Evolutionary conservation across 2,329 filamentous ascomycete genomes (phyloP).

Genomic region (Colletotrichum scovillei): DNA sequence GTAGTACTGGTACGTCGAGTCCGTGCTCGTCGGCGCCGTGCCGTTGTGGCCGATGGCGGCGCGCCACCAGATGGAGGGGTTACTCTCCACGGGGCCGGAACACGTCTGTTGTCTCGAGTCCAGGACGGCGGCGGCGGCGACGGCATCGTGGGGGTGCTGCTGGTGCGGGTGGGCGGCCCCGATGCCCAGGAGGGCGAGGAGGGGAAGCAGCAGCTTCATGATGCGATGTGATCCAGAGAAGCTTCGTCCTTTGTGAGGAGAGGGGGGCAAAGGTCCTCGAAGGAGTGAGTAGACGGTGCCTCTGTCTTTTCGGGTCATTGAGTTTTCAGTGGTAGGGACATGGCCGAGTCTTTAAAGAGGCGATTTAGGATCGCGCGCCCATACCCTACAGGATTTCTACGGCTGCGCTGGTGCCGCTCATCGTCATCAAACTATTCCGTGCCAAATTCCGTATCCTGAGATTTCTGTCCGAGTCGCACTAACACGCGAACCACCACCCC

Average conservation of each 20-base stretch:
- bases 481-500: too few species aligned
- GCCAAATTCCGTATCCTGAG: too few species aligned
- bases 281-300: too few species aligned
- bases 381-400: too few species aligned
- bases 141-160: not conserved
- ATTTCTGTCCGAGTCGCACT: too few species aligned
- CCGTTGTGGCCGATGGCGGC: conserved; percentile 42
- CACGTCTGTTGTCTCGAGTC: conserved; percentile 20
- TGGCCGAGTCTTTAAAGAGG: too few species aligned
- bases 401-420: not conserved
- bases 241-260: not conserved
- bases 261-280: not conserved
- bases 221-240: not conserved
- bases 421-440: not conserved
- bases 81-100: conserved; percentile 25
- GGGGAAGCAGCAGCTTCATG: conserved; percentile 22
- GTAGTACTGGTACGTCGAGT: conserved; percentile 42
- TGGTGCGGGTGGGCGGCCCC: conserved; percentile 15
- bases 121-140: not conserved
- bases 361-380: too few species aligned
- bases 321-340: too few species aligned
- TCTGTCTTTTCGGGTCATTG: not conserved
- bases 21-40: conserved; percentile 39
- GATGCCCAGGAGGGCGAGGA: conserved; percentile 3
- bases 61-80: conserved; percentile 41